Base-by-base conservation (phyloP, 2,329 filamentous ascomycete species). In the Pleurostoma richardsiae region DNA sequence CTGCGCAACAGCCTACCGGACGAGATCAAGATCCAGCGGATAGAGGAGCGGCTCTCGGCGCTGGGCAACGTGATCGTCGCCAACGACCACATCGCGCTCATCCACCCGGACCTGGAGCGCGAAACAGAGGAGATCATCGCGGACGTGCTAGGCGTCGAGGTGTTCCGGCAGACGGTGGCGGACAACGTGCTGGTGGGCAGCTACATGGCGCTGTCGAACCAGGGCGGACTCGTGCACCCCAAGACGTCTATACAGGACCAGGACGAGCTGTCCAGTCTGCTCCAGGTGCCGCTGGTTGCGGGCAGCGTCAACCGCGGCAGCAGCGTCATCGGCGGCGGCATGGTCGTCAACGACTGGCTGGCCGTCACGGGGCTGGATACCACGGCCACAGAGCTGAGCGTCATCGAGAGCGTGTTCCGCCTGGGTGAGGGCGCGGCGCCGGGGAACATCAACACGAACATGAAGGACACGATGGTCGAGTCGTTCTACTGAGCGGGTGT, bases 41-140 rank as follows among this genome's bases (percentile, higher is more conserved):
- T 99, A 73, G 94, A 99, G 76, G 94, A 99, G 77, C 84, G 94
- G 39, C 79, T 99, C 53, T 96, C 90, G 19, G 94, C 94, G 4
- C 82, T 99, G 29, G 94, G 94, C 52, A 99, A 99, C 65, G 94
- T 97, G 52, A 96, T 99, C 62, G 95, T 90, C 61, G 83, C 83
- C 61, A 97, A 97, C 70, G 94, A 99, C 71, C 91, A 96, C 70
- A 94, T 97, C 56, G 94, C 94, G 44, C 84, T 99, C 40, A 85
- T 97, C 52, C 94, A 99, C 67, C 94, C 94, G 8, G 94, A 99
- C 63, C 77, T 99, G 50, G 94, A 97, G 77, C 87, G 92, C 52
- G 94, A 99, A 76, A 96, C 91, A 11, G 94, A 99, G 72, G 94
- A 99, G 74, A 96, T 99, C 58, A 91, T 99, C 63, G 90, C 94